These are phyloP conservation scores for Sarocladiaceae sp. DNA, from an alignment of 2,329 filamentous ascomycete species.

Conservation along the genomic window DNA sequence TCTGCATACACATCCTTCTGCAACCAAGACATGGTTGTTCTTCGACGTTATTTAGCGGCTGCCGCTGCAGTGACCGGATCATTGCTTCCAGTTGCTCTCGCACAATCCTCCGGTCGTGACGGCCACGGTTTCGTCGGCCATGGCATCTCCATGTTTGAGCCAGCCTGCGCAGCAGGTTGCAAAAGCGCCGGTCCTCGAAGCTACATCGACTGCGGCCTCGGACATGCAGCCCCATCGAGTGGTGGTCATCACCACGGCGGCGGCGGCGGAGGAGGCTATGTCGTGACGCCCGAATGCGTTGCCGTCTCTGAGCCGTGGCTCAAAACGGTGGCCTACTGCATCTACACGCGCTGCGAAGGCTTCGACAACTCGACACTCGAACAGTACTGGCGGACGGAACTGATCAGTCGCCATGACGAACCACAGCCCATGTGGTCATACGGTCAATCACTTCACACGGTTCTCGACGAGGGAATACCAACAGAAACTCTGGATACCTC, in stretches of 20 bases:
- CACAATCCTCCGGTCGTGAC: background rate
- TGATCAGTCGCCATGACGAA: conserved; percentile 12
- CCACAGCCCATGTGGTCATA: conserved; percentile 13
- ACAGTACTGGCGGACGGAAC: conserved; percentile 15
- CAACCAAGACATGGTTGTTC: too few relatives aligned
- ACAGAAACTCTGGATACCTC: conserved; percentile 7
- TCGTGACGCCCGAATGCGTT: conserved; percentile 13
- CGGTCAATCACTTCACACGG: conserved; percentile 10
- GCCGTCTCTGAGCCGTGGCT: conserved; percentile 16
- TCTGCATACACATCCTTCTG: too few relatives aligned
- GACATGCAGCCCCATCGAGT: conserved; percentile 9
- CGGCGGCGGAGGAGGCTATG: background rate
- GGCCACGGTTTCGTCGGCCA: conserved; percentile 19
- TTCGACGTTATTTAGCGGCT: too few relatives aligned
- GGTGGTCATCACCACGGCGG: conserved; percentile 7
- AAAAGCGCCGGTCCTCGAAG: conserved; percentile 31
- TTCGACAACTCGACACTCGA: conserved; percentile 11
- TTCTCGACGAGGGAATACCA: background rate
- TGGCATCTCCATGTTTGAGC: conserved; percentile 52
- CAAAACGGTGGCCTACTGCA: conserved; percentile 16
- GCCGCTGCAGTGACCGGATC: too few relatives aligned
- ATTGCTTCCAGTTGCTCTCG: too few relatives aligned
- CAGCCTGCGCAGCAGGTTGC: conserved; percentile 55
- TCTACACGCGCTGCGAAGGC: conserved; percentile 12
- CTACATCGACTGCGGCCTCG: conserved; percentile 10